Evolutionary conservation across 768 basidiomycete species (phyloP).

Genomic region (Candolleomyces eurysporus): DNA sequence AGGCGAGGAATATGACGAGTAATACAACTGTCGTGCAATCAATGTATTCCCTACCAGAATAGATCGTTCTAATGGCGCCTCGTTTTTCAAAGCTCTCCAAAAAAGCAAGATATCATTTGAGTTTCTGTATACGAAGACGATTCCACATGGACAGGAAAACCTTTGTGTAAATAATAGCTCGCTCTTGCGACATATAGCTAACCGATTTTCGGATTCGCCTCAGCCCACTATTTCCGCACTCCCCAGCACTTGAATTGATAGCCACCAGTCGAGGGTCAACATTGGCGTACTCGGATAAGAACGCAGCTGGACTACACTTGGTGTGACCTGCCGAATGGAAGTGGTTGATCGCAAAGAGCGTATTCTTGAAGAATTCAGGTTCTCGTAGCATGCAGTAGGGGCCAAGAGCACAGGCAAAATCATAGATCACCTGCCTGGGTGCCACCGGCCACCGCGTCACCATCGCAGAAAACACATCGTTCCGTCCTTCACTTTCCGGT

Average conservation of each 20-base stretch:
- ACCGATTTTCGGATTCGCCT: conserved; percentile 24
- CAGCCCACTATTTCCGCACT: conserved; percentile 29
- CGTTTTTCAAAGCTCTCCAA: too few relatives aligned
- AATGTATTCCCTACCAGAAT: too few relatives aligned
- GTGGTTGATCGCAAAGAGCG: conserved; percentile 31
- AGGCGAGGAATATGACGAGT: too few relatives aligned
- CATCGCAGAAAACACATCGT: conserved; percentile 39
- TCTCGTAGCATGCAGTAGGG: conserved; percentile 29
- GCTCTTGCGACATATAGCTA: conserved; percentile 27
- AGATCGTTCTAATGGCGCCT: too few relatives aligned
- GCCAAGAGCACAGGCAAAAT: conserved; percentile 31
- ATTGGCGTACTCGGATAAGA: conserved; percentile 24
- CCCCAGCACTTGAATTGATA: conserved; percentile 30
- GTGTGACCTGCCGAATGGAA: conserved; percentile 33
- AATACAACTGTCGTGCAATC: too few relatives aligned
- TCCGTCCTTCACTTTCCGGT: conserved; percentile 31
- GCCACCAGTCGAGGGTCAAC: conserved; percentile 19
- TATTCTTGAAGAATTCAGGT: conserved; percentile 28
- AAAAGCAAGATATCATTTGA: background rate
- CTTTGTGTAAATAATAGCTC: conserved; percentile 24
- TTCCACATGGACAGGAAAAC: conserved; percentile 22
- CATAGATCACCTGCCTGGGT: conserved; percentile 25
- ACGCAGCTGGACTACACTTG: conserved; percentile 27
- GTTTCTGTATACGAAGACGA: background rate
- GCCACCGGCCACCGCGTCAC: conserved; percentile 29